These are phyloP conservation scores for Calycina marina DNA, from an alignment of 2,329 filamentous ascomycete genomes.

Conservation along the genomic window DNA sequence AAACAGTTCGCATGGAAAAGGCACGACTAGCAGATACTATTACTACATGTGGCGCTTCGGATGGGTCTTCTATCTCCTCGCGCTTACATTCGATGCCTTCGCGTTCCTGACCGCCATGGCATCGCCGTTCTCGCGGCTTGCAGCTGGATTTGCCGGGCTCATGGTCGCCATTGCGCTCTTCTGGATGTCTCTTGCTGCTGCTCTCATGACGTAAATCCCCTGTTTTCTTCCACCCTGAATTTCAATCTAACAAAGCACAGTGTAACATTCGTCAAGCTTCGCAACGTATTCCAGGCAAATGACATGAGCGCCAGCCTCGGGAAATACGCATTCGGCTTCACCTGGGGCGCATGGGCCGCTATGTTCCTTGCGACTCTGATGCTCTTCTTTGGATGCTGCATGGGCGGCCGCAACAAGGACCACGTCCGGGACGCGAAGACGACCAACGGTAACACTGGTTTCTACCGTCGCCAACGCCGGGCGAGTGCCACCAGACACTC, in stretches of 20 bases:
- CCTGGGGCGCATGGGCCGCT: conserved; percentile 55
- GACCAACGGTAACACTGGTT: conserved; percentile 20
- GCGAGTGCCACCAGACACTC: conserved; percentile 34
- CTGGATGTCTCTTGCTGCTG: conserved; percentile 51
- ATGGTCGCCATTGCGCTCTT: conserved; percentile 46
- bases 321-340: conserved; percentile 58
- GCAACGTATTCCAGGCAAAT: conserved; percentile 44
- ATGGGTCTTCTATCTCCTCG: conserved; percentile 81
- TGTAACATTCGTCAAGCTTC: conserved; percentile 51
- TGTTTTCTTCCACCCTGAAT: not conserved
- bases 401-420: conserved; percentile 25
- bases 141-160: conserved; percentile 49
- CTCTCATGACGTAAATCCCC: conserved; percentile 59
- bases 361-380: conserved; percentile 52
- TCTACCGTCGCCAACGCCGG: conserved; percentile 35
- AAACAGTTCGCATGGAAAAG: conserved; percentile 34
- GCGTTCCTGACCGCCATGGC: conserved; percentile 55
- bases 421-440: conserved; percentile 9
- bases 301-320: conserved; percentile 47
- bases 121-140: conserved; percentile 56
- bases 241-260: conserved; percentile 23
- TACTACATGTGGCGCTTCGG: conserved; percentile 84
- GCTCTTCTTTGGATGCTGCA: conserved; percentile 45
- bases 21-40: conserved; percentile 45
- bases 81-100: conserved; percentile 59